These are phyloP conservation scores for Spathaspora girioi DNA, from an alignment of 805 yeast genomes.

Conservation along the genomic window DNA sequence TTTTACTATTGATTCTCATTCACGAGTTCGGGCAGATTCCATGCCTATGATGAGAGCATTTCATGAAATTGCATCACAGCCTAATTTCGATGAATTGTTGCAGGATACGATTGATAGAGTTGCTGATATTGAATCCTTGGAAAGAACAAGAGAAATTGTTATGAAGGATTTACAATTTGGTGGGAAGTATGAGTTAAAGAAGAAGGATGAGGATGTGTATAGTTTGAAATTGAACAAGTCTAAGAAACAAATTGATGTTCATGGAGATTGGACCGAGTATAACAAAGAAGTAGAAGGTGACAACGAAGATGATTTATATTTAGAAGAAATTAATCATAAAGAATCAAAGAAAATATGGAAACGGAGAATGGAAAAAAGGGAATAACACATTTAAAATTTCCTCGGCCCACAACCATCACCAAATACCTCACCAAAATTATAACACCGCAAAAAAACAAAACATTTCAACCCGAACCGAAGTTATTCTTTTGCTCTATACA, in stretches of 20 bases:
- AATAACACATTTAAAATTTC: background rate
- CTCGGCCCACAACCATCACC: background rate
- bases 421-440: background rate
- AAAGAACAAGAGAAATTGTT: conserved; percentile 73
- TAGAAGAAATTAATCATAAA: conserved; percentile 54
- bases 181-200: conserved; percentile 30
- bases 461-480: background rate
- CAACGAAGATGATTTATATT: conserved; percentile 46
- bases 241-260: conserved; percentile 15
- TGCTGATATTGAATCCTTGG: conserved; percentile 70
- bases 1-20: conserved; percentile 72
- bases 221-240: conserved; percentile 14
- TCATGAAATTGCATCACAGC: conserved; percentile 68
- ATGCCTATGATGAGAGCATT: conserved; percentile 90
- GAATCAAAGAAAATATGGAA: conserved; percentile 53
- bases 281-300: conserved; percentile 17
- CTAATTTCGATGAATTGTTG: conserved; percentile 65
- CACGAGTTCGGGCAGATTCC: conserved; percentile 74
- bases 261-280: conserved; percentile 15
- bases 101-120: conserved; percentile 66
- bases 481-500: too few relatives aligned
- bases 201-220: conserved; percentile 12
- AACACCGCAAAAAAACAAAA: background rate
- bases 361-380: conserved; percentile 31
- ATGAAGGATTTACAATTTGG: conserved; percentile 65